Evolutionary conservation across 805 yeast species (phyloP).

Genomic region (Sugiyamaella smithiae): DNA sequence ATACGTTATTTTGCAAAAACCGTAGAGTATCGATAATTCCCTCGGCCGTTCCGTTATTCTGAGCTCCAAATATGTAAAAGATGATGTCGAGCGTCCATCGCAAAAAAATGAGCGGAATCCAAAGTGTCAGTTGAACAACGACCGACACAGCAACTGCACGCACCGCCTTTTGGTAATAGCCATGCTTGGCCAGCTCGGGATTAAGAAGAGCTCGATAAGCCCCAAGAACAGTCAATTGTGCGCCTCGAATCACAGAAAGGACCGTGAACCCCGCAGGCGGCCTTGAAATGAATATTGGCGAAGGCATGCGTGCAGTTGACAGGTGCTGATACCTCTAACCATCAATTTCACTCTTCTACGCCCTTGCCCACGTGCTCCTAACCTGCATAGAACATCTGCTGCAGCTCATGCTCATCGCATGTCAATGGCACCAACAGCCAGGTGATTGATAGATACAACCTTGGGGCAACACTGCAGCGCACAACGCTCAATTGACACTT

Average conservation of each 20-base stretch:
- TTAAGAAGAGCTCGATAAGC: constrained; percentile 46
- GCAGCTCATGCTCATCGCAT: too few relatives aligned
- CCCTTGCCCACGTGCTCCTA: too few relatives aligned
- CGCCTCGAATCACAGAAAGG: constrained; percentile 49
- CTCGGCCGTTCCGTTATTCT: constrained; percentile 18
- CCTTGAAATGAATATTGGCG: constrained; percentile 55
- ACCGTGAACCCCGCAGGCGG: constrained; percentile 56
- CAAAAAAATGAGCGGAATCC: constrained; percentile 30
- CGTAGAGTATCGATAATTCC: constrained; percentile 25
- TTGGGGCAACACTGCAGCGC: too few relatives aligned
- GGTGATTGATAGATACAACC: too few relatives aligned
- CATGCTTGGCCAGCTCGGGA: constrained; percentile 38
- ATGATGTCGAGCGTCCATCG: constrained; percentile 27
- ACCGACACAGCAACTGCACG: constrained; percentile 40
- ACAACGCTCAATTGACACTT: too few relatives aligned
- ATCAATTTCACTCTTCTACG: too few relatives aligned
- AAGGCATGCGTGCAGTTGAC: too few relatives aligned
- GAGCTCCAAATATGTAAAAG: constrained; percentile 19
- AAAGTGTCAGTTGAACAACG: constrained; percentile 36
- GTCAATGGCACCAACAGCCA: too few relatives aligned
- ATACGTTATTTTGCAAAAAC: constrained; percentile 38
- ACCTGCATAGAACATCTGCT: too few relatives aligned
- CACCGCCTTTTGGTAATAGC: constrained; percentile 39
- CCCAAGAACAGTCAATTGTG: constrained; percentile 52
- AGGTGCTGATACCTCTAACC: too few relatives aligned